Percentiles rank a stretch among this genome's conserved stretches.
Evolutionary conservation across 768 basidiomycete species (phyloP).

Genomic region (Boletus huronensis): DNA sequence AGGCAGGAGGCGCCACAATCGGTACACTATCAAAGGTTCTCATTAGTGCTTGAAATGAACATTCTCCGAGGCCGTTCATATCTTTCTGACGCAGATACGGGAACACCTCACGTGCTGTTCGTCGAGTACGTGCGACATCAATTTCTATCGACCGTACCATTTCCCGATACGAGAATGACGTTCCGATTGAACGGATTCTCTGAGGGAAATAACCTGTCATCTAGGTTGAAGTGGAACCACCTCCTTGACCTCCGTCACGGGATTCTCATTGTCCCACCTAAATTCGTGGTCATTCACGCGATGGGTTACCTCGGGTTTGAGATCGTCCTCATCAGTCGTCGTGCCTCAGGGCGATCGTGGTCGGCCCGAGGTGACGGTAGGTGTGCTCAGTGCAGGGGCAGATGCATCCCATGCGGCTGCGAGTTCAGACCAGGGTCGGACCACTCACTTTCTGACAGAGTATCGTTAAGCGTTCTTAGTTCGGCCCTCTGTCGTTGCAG

Average conservation of each 20-base stretch:
- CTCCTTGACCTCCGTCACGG: constrained; percentile 46
- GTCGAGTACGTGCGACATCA: constrained; percentile 8
- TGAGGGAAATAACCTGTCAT: no score
- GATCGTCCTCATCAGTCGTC: constrained; percentile 78
- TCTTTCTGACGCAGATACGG: constrained; percentile 4
- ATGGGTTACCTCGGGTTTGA: constrained; percentile 19
- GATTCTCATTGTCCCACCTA: constrained; percentile 93
- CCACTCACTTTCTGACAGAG: no score
- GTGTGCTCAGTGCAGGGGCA: constrained; percentile 35
- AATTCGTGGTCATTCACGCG: constrained; percentile 49
- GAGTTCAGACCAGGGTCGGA: constrained; percentile 64
- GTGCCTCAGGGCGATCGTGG: constrained; percentile 62
- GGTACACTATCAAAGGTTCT: no score
- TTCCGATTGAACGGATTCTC: neutral
- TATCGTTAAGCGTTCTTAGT: no score
- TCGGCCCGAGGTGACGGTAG: constrained; percentile 51
- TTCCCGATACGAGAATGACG: constrained; percentile 2
- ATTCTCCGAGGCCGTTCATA: neutral
- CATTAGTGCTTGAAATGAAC: no score
- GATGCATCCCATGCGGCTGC: constrained; percentile 51
- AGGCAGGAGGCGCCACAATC: no score
- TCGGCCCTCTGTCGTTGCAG: no score
- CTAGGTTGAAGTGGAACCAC: constrained; percentile 36
- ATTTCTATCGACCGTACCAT: neutral
- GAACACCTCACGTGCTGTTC: constrained; percentile 12